These are phyloP conservation scores for Syncephalis fuscata DNA, from an alignment of 371 early-diverging fungal species.

Conservation along the genomic window DNA sequence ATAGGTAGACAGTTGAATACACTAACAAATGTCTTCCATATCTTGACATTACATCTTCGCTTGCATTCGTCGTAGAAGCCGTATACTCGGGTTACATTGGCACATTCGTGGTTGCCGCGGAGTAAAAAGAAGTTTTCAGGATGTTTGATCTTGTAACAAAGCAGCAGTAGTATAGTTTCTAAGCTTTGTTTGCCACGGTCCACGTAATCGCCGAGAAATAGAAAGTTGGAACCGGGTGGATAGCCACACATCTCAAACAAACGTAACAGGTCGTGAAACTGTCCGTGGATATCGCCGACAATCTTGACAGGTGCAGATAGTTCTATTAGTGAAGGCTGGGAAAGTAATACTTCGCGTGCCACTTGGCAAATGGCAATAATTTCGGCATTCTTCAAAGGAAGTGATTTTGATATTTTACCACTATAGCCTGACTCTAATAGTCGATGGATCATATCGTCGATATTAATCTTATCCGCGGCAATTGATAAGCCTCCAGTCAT, in stretches of 20 bases:
- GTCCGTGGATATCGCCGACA: slow-evolving; percentile 94
- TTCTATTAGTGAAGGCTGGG: slow-evolving; percentile 88
- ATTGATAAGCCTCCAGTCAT: too few relatives aligned
- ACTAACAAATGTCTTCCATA: slow-evolving; percentile 97
- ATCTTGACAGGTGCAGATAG: slow-evolving; percentile 95
- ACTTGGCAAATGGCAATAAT: slow-evolving; percentile 74
- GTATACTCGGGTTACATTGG: slow-evolving; percentile 91
- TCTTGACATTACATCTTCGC: slow-evolving; percentile 78
- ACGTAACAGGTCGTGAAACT: slow-evolving; percentile 76
- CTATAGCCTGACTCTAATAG: slow-evolving; percentile 63
- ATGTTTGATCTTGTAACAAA: slow-evolving; percentile 96
- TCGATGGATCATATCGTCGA: slow-evolving; percentile 78
- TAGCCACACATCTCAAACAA: slow-evolving; percentile 88
- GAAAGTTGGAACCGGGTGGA: slow-evolving; percentile 78
- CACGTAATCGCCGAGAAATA: slow-evolving; percentile 98
- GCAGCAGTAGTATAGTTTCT: slow-evolving; percentile 86
- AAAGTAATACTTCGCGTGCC: slow-evolving; percentile 81
- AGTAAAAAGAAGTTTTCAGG: slow-evolving; percentile 94
- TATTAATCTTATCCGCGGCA: slow-evolving; percentile 18
- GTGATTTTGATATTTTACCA: slow-evolving; percentile 48
- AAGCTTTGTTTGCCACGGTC: slow-evolving; percentile 94
- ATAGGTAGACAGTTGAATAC: slow-evolving; percentile 97
- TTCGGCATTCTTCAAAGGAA: slow-evolving; percentile 67
- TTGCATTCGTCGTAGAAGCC: slow-evolving; percentile 99
- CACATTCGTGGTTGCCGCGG: slow-evolving; percentile 98